A percentile compares a stretch with the other conserved stretches of the same genome.
Conservation (phyloP, 2,329 filamentous ascomycete species). For the Penicillium sp. region DNA sequence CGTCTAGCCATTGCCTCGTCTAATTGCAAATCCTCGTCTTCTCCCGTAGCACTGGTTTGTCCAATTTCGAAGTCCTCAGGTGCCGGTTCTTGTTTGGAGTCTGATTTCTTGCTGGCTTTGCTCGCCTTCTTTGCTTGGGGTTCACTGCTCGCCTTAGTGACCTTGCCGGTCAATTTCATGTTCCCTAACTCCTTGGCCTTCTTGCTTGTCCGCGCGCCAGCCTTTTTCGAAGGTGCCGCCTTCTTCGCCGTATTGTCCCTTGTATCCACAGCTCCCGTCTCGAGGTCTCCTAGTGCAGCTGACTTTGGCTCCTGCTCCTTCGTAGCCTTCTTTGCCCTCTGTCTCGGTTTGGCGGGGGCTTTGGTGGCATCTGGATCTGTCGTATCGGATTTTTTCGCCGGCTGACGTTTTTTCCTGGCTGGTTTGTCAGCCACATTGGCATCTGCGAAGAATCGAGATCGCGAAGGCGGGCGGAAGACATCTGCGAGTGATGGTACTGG, state of each 20-base stretch:
- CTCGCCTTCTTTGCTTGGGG: constrained; percentile 10
- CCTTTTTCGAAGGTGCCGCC: constrained; percentile 23
- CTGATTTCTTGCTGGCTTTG: constrained; percentile 13
- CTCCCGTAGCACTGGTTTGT: constrained; percentile 18
- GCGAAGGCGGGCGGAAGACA: constrained; percentile 23
- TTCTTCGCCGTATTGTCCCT: constrained; percentile 22
- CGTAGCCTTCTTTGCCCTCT: constrained; percentile 9
- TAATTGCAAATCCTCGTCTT: constrained; percentile 29
- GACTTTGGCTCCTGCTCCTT: constrained; percentile 8
- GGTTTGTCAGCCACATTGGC: constrained; percentile 5
- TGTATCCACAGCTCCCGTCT: constrained; percentile 5
- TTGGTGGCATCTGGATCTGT: constrained; percentile 6
- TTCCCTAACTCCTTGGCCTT: constrained; percentile 30
- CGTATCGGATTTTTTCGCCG: constrained; percentile 9
- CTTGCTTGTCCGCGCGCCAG: constrained; percentile 21
- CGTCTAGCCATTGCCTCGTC: constrained; percentile 56
- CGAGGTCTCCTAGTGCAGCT: not conserved
- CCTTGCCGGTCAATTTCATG: constrained; percentile 36
- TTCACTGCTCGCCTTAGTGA: constrained; percentile 33
- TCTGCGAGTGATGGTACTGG: constrained; percentile 28
- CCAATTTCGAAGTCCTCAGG: constrained; percentile 3
- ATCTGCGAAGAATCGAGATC: constrained; percentile 29
- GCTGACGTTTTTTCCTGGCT: constrained; percentile 11
- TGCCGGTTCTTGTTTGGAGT: not conserved
- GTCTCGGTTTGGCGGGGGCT: constrained; percentile 12